Conservation (phyloP, 768 basidiomycete species). For the Russula vinacea region DNA sequence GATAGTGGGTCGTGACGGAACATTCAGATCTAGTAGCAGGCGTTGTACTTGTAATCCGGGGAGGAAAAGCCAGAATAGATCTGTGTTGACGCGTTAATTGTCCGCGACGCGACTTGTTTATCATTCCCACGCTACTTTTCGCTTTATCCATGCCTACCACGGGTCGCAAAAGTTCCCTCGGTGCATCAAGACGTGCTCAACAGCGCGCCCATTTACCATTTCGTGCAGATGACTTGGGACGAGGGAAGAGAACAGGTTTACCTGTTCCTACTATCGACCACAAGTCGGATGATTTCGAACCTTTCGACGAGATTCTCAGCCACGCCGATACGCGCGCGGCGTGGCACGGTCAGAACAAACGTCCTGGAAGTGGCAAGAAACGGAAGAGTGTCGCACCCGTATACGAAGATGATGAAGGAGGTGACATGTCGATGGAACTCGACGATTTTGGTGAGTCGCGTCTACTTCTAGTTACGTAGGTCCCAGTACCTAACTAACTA, state of each 20-base stretch:
- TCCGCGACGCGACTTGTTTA: conserved; percentile 25
- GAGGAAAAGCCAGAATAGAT: conserved; percentile 4
- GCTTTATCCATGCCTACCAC: conserved; percentile 35
- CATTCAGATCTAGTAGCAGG: conserved; percentile 11
- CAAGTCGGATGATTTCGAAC: conserved; percentile 79
- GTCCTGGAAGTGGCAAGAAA: conserved; percentile 40
- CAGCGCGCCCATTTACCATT: conserved; percentile 73
- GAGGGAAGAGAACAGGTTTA: conserved; percentile 79
- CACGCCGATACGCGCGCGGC: conserved; percentile 68
- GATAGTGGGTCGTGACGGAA: conserved; percentile 2
- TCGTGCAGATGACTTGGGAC: conserved; percentile 70
- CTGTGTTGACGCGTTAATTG: neutral
- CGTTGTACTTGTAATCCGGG: conserved; percentile 20
- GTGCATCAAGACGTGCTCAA: conserved; percentile 49
- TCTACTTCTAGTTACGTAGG: neutral
- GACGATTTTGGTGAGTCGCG: conserved; percentile 56
- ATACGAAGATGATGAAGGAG: conserved; percentile 42
- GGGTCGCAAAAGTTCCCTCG: conserved; percentile 42
- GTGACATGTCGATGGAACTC: conserved; percentile 77
- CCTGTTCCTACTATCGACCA: conserved; percentile 64
- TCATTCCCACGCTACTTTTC: conserved; percentile 27
- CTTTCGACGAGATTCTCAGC: conserved; percentile 68
- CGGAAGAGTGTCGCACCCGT: conserved; percentile 37
- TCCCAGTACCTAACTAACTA: neutral
- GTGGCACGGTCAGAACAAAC: conserved; percentile 46